Percentiles rank a stretch among this genome's conserved stretches.
Conservation (phyloP, 129 eudicot species). For the Flaveria trinervia region DNA sequence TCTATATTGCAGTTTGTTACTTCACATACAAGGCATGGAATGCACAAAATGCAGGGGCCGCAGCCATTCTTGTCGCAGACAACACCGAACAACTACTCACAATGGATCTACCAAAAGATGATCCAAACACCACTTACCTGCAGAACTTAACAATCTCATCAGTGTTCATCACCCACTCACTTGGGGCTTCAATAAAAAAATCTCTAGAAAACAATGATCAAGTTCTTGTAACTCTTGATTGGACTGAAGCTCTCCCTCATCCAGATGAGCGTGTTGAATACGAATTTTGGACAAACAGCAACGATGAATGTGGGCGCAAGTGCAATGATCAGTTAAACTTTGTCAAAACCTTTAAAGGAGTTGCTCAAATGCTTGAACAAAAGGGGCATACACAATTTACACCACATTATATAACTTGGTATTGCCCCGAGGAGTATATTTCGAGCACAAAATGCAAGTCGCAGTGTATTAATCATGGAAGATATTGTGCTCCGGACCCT, state of each 20-base stretch:
- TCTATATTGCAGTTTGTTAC: conserved; percentile 56
- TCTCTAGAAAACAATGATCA: conserved; percentile 48
- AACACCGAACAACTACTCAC: conserved; percentile 70
- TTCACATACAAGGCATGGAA: conserved; percentile 86
- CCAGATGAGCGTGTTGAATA: conserved; percentile 85
- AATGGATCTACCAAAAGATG: conserved; percentile 81
- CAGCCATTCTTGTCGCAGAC: conserved; percentile 76
- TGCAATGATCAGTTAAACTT: conserved; percentile 67
- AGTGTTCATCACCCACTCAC: conserved; percentile 57
- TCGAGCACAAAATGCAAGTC: conserved; percentile 67
- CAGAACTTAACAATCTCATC: conserved; percentile 77
- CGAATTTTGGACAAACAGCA: conserved; percentile 87
- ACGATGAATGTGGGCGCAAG: conserved; percentile 83
- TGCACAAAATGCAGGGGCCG: conserved; percentile 83
- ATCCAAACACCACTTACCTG: conserved; percentile 43
- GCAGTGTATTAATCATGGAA: conserved; percentile 83
- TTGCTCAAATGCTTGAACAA: conserved; percentile 66
- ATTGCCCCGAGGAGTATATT: conserved; percentile 69
- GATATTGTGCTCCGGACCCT: conserved; percentile 90
- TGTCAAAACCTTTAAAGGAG: conserved; percentile 62
- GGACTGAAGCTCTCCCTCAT: conserved; percentile 85
- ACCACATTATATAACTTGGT: conserved; percentile 90
- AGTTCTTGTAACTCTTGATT: conserved; percentile 64
- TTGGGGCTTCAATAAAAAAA: conserved; percentile 62
- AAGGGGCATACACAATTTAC: conserved; percentile 74